Evolutionary conservation across 768 basidiomycete species (phyloP).

Genomic region (Chalciporus chontae): DNA sequence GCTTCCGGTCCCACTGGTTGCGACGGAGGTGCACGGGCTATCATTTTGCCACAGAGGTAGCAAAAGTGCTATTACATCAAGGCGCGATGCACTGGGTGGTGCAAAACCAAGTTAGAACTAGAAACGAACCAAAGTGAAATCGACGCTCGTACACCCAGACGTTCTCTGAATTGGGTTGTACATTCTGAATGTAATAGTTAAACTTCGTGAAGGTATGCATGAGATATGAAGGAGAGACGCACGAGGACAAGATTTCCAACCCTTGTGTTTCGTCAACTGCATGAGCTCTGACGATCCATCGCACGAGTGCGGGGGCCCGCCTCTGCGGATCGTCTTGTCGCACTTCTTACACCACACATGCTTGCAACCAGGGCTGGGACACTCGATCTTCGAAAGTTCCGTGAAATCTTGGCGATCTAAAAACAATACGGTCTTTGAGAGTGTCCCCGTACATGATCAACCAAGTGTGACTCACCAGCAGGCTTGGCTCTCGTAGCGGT

Average conservation of each 20-base stretch:
- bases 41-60: too few relatives aligned
- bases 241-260: constrained; percentile 46
- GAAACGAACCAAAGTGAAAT: too few relatives aligned
- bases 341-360: constrained; percentile 63
- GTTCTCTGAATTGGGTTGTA: not conserved
- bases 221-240: not conserved
- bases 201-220: too few relatives aligned
- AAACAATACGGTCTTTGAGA: constrained; percentile 16
- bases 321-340: constrained; percentile 36
- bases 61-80: too few relatives aligned
- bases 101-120: too few relatives aligned
- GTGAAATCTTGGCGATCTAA: constrained; percentile 50
- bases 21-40: too few relatives aligned
- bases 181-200: not conserved
- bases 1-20: too few relatives aligned
- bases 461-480: constrained; percentile 28
- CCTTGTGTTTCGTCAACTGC: constrained; percentile 47
- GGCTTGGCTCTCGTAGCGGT: constrained; percentile 16
- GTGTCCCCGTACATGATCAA: not conserved
- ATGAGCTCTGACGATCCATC: constrained; percentile 55
- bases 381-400: constrained; percentile 31
- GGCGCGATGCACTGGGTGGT: too few relatives aligned
- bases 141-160: not conserved
- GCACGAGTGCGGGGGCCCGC: constrained; percentile 51
- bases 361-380: not conserved